Evolutionary conservation across 768 basidiomycete species (phyloP).

Genomic region (Punctularia strigosozonata): DNA sequence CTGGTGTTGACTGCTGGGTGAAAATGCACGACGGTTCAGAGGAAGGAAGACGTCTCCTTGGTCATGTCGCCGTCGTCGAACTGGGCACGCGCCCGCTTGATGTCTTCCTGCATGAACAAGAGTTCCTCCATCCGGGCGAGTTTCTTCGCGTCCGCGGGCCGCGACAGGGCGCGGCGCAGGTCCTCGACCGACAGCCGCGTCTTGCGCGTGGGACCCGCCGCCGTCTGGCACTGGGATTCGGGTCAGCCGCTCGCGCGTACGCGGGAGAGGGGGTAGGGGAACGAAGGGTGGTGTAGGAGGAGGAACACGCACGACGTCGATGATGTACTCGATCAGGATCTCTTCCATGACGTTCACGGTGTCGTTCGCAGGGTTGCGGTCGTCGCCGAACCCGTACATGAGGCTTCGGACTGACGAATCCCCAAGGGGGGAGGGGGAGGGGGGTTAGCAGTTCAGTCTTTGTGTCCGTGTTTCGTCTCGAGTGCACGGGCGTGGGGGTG

Average conservation of each 20-base stretch:
- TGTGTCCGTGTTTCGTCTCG: not conserved
- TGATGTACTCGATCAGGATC: slow-evolving; percentile 82
- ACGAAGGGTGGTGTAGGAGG: not conserved
- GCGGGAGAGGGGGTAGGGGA: not conserved
- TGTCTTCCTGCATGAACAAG: slow-evolving; percentile 88
- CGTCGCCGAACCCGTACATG: slow-evolving; percentile 94
- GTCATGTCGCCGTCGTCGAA: slow-evolving; percentile 53
- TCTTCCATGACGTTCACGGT: slow-evolving; percentile 91
- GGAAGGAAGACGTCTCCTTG: slow-evolving; percentile 29
- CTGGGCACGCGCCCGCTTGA: slow-evolving; percentile 76
- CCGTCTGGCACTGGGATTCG: slow-evolving; percentile 52
- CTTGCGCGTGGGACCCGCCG: slow-evolving; percentile 59
- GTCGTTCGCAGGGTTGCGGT: slow-evolving; percentile 77
- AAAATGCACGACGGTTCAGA: no score
- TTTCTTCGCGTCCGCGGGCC: slow-evolving; percentile 86
- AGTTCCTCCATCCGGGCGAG: slow-evolving; percentile 87
- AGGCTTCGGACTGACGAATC: slow-evolving; percentile 54
- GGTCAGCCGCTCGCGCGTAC: not conserved
- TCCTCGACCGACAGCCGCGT: slow-evolving; percentile 79
- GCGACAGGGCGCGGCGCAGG: slow-evolving; percentile 64
- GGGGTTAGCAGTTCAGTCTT: slow-evolving; percentile 6
- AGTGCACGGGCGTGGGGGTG: not conserved
- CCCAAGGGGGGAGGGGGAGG: not conserved
- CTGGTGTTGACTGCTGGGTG: no score
- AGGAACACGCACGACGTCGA: slow-evolving; percentile 67